These are phyloP conservation scores for Thalassia testudinum DNA, from an alignment of 116 monocot genomes.

Conservation along the genomic window DNA sequence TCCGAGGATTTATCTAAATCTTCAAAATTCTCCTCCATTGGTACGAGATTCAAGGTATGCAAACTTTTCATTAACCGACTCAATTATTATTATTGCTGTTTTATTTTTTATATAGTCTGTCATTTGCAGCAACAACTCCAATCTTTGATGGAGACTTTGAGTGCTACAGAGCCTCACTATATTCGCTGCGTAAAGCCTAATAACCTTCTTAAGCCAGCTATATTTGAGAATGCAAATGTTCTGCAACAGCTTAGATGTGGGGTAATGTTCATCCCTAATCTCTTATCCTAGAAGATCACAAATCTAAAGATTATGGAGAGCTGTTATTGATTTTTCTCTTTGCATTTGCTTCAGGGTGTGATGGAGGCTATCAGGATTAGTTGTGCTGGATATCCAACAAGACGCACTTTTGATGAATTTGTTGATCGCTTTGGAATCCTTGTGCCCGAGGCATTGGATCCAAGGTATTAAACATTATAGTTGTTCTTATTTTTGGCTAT, in stretches of 20 bases:
- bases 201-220: conserved; percentile 56
- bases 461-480: conserved; percentile 22
- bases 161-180: conserved; percentile 52
- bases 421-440: conserved; percentile 59
- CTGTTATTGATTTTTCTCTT: too few species aligned
- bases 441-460: conserved; percentile 34
- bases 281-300: background rate
- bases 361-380: conserved; percentile 66
- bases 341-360: conserved; percentile 28
- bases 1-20: conserved; percentile 72
- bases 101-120: too few species aligned
- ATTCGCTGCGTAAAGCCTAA: conserved; percentile 76
- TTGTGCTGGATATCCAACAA: conserved; percentile 53
- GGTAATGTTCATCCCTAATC: conserved; percentile 23
- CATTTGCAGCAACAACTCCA: conserved; percentile 53
- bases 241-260: conserved; percentile 66
- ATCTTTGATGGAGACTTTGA: conserved; percentile 58
- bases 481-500: background rate
- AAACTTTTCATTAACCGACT: too few species aligned
- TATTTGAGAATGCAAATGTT: conserved; percentile 53
- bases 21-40: conserved; percentile 78
- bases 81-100: too few species aligned
- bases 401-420: conserved; percentile 48
- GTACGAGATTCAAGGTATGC: conserved; percentile 60
- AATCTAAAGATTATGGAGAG: too few species aligned